Percentiles rank a stretch among this genome's conserved stretches.
Evolutionary conservation across 352 stramenopile species (phyloP).

Genomic region (Elongisporangium senticosum): DNA sequence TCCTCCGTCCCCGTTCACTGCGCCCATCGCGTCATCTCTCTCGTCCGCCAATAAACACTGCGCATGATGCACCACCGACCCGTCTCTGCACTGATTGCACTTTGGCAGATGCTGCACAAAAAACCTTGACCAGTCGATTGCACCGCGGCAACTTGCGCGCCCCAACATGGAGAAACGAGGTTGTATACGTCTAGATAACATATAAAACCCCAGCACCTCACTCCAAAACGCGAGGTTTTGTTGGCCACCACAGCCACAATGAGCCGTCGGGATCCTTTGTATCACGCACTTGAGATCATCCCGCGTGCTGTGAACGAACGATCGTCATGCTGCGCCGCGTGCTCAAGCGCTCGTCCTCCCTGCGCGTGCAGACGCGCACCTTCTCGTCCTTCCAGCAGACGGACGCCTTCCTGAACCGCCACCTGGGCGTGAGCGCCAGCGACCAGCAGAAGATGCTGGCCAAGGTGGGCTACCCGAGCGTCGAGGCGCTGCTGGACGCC

Average conservation of each 20-base stretch:
- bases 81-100: neutral
- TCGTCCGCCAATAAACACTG: neutral
- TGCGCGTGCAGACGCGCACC: conserved; percentile 1
- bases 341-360: neutral
- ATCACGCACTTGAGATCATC: neutral
- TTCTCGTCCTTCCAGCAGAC: conserved; percentile 33
- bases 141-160: neutral
- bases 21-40: neutral
- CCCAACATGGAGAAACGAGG: too few relatives aligned
- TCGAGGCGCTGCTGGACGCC: conserved; percentile 93
- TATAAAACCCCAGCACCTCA: neutral
- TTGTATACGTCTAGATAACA: neutral
- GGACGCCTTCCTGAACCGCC: conserved; percentile 67
- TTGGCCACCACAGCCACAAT: neutral
- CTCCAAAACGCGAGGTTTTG: neutral
- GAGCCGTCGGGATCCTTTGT: neutral
- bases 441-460: conserved; percentile 92
- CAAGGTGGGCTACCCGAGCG: conserved; percentile 87
- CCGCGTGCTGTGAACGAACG: neutral
- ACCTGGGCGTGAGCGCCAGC: conserved; percentile 86
- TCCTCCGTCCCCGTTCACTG: neutral
- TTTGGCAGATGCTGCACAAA: neutral
- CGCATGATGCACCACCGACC: neutral
- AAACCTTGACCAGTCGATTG: neutral
- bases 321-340: neutral